Base-by-base conservation (phyloP, 1,284 basidiomycete species). In the Ceraceosorus bombacis region DNA sequence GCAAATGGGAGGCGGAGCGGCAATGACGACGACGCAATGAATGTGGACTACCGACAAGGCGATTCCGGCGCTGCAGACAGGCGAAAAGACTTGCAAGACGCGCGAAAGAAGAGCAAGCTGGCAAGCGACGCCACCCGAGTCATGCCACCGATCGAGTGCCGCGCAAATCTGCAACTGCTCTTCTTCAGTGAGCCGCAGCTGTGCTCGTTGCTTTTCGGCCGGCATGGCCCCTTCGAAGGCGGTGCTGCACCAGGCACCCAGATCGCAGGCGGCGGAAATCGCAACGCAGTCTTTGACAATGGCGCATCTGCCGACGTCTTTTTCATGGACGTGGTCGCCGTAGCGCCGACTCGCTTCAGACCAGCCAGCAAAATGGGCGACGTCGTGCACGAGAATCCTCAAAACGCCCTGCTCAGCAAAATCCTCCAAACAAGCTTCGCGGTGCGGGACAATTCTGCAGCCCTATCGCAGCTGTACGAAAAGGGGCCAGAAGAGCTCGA, bases 341-440 rank as follows among this genome's bases (percentile, higher is more conserved):
- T 98, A 41, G 85, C 93, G 27, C 95, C 95, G 27, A 95, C 91
- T 6, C 88, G 94, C 50, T 99, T 97, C 82, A 86, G 95, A 51
- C 95, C 95, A 1, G 89, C 95, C 2, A 85, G 90, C 12, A 88
- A 87, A 74, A 86, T 98, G 87, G 90, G 87, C 57, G 95, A 95
- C 66, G 87, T 85, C 63, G 82, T 94, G 1, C 96, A 97, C 74
- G 95, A 99, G 77, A 93, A 97, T 79, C 85, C 92, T 1, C 94
- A 98, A 73, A 99, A 98, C 78, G 88, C 92, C 73, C 84, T 97
- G n/a, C 82, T 99, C 53, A 83, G 88, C 41, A 87, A 85, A 71
- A 85, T 96, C 49, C 82, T 99, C 60, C 83, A 83, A 41, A 91
- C 90, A 1, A 87, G 87, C 36, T 66, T 70, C 48, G 51, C 58